Evolutionary conservation across 495 filamentous ascomycete genomes (phyloP), one percentile per base, ranked within the genome.

Genomic region (Ascobolus immersus): DNA sequence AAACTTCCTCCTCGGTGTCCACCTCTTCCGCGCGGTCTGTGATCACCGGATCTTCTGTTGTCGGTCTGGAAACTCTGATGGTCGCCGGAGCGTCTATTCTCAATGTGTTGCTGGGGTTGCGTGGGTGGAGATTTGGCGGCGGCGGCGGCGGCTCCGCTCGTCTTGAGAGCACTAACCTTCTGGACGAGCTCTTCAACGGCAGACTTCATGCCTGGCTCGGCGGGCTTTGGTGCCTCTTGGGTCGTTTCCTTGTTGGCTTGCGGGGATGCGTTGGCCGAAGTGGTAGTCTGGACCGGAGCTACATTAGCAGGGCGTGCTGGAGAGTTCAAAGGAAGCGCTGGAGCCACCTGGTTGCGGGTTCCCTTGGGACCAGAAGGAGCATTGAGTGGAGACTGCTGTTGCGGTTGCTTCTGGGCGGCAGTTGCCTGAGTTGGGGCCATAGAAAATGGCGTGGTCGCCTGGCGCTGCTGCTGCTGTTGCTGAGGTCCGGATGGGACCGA

Each of bases 131-230:
- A 6, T 24, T 38, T 17, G 21, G 18, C 33, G 8, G 13, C 36
- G 21, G 44, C 40, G 23, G 49, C 32, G 27, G 48, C 43, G 9
- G 52, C 44, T 21, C 66, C 60, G 35, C 69, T 75, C 1, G 77
- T 65, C 33, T 75, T 66, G 73, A 94, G 77, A 36, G 93, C 76
- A 37, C 76, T 71, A 40, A 93, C 76, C 52, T 81, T 75, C 49
- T 71, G 75, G 1, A 77, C 69, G 13, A 93, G 52, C 42, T 77
- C 74, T 17, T 92, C 77, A 27, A 91, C 60, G 2, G 62, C 59
- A 22, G n/a, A n/a, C n/a, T n/a, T n/a, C n/a, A n/a, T n/a, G n/a
- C n/a, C n/a, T n/a, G n/a, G n/a, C n/a, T n/a, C n/a, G n/a, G n/a
- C n/a, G n/a, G n/a, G 40, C 58, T 36, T 61, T 58, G 3, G 37